Base-by-base conservation (phyloP, 768 basidiomycete genomes). In the Paxillus involutus region DNA sequence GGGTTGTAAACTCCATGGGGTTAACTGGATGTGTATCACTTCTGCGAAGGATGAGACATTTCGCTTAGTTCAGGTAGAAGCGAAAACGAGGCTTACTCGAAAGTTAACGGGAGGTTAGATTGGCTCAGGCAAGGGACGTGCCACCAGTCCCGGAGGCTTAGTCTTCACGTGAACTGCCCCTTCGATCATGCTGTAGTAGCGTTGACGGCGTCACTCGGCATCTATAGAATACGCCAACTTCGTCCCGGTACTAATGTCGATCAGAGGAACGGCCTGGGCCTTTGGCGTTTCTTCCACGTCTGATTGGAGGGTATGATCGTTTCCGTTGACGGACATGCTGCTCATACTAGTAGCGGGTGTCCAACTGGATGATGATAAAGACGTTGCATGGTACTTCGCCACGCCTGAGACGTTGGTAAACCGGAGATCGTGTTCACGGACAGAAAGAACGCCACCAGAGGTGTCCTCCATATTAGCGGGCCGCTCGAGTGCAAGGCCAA, bases 191-290 rank as follows among this genome's bases (percentile, higher is more conserved):
- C 73, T 65, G 46, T 77, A 80, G 32, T 74, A 0, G 66, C 71
- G 52, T 76, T 63, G 32, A 70, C 62, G 1, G 75, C 66, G n/a
- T 60, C 55, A 6, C 49, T 48, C 0, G 78, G 72, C 44, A 79
- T 57, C n/a, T n/a, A n/a, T n/a, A n/a, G n/a, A n/a, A 3, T 73
- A 66, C 16, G 72, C 71, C 24, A 63, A 57, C 39, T 77, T 77
- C 13, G 73, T 74, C 24, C 78, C 78, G n/a, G n/a, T n/a, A n/a
- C n/a, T n/a, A 4, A 75, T 80, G 42, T 79, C 78, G 37, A 79
- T 60, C 10, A 79, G 64, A 10, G 75, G 68, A 16, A 73, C 64
- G n/a, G 66, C 61, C 2, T 66, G 59, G 1, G 67, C 74, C 0
- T 56, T 52, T 7, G 73, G 68, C 4, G 71, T 64, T 2, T 64